Percentiles rank a stretch among this genome's conserved stretches.
Conservation (phyloP, 345 rosid species). For the Balakata baccata region DNA sequence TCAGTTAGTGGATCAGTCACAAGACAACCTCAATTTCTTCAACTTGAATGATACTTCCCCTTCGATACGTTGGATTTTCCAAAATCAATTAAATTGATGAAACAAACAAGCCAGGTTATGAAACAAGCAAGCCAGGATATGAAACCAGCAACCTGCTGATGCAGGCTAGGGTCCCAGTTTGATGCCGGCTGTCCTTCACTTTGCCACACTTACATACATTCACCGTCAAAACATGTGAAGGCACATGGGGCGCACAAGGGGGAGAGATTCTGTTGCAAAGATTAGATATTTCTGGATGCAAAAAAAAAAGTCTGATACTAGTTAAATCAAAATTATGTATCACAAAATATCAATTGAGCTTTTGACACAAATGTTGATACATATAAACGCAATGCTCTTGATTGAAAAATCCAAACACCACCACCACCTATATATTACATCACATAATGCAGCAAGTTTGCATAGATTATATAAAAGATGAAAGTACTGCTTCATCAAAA, state of each 20-base stretch:
- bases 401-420: constrained; percentile 20
- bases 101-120: too few relatives aligned
- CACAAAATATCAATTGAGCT: background rate
- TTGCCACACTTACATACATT: too few relatives aligned
- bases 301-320: background rate
- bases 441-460: constrained; percentile 22
- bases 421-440: constrained; percentile 33
- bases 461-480: constrained; percentile 8
- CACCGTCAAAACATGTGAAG: background rate
- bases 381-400: constrained; percentile 12
- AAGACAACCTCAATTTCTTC: too few relatives aligned
- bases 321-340: background rate
- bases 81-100: too few relatives aligned
- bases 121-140: too few relatives aligned
- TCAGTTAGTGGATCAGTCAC: too few relatives aligned
- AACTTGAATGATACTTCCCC: too few relatives aligned
- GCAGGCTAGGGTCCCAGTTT: too few relatives aligned
- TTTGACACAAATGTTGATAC: background rate
- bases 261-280: background rate
- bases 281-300: background rate
- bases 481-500: constrained; percentile 22
- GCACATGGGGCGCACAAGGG: background rate
- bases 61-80: too few relatives aligned
- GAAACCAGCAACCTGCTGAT: too few relatives aligned
- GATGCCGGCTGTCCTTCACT: too few relatives aligned